Base-by-base conservation (phyloP, 2,329 filamentous ascomycete genomes). In the Phaeoacremonium minimum region DNA sequence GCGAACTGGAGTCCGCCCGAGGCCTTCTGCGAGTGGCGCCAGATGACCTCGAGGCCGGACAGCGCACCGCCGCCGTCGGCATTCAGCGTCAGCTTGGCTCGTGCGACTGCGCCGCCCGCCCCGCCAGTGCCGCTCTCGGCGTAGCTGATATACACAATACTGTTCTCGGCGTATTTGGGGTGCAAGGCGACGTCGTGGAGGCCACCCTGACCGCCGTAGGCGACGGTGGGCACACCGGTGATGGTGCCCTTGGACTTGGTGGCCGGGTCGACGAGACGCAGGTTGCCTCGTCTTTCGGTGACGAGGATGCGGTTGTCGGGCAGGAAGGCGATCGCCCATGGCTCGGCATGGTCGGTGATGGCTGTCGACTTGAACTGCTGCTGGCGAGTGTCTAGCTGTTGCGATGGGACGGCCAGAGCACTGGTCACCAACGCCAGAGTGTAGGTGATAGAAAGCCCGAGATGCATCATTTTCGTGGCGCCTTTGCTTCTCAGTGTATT, bases 101-200 rank as follows among this genome's bases (percentile, higher is more conserved):
- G 50, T 38, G 55, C 54, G 36, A 56, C 51, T 34, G 51, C 55
- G 28, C 47, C 53, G 26, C 53, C 51, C 26, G 50, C 48, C 0
- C 46, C 45, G 32, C 50, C 47, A 16, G 16, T 38, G 40, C 51
- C 48, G 30, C 37, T 41, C 43, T 57, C 55, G 41, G 53, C 55
- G 44, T 57, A 58, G 52, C 53, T 56, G 47, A 58, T 40, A 36
- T 58, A 58, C 4, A 58, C 35, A 8, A 55, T 49, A 26, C 39
- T 52, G 48, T 58, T 58, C 28, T 55, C 42, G 30, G 47, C 44
- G 40, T 52, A 58, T 2, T 54, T n/a, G 32, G 55, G 55, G 51
- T 58, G 55, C 38, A 58, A 34, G 45, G 51, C 55, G 44, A 58
- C 49, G 41, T 58, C 55, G 42, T 50, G 47, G 30, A 58, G 46